Evolutionary conservation across 768 basidiomycete species (phyloP).

Genomic region (Phylloporus scabripes): DNA sequence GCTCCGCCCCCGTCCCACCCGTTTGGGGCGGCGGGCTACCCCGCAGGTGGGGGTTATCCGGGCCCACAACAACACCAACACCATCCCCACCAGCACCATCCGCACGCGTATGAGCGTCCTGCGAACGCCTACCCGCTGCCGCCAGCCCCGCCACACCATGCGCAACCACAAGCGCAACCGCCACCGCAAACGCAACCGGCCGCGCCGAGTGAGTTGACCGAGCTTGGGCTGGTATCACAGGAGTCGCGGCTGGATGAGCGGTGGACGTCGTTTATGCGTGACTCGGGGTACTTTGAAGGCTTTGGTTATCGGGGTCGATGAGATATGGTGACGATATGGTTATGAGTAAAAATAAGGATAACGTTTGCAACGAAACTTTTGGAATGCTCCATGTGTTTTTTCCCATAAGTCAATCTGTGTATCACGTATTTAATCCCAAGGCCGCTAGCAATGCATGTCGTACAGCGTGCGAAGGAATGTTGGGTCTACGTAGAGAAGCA

Average conservation of each 20-base stretch:
- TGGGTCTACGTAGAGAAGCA: no score
- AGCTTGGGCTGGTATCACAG: conserved; percentile 55
- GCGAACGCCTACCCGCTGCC: conserved; percentile 1
- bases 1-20: background rate
- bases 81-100: conserved; percentile 2
- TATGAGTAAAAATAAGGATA: no score
- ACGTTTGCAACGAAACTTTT: no score
- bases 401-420: no score
- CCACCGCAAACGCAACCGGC: conserved; percentile 7
- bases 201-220: conserved; percentile 43
- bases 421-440: no score
- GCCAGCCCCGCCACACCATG: background rate
- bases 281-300: conserved; percentile 43
- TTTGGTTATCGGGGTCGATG: conserved; percentile 26
- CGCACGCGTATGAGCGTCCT: conserved; percentile 15
- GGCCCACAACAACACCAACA: background rate
- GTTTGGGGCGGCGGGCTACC: conserved; percentile 8
- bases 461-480: no score
- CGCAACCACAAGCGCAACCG: background rate
- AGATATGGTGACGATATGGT: background rate
- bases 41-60: background rate
- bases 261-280: conserved; percentile 60
- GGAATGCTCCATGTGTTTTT: no score
- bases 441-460: no score
- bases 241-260: conserved; percentile 51